Evolutionary conservation across 306 rosid genomes (phyloP), one percentile per base, ranked within the genome.

Genomic region (Cyamopsis tetragonoloba): DNA sequence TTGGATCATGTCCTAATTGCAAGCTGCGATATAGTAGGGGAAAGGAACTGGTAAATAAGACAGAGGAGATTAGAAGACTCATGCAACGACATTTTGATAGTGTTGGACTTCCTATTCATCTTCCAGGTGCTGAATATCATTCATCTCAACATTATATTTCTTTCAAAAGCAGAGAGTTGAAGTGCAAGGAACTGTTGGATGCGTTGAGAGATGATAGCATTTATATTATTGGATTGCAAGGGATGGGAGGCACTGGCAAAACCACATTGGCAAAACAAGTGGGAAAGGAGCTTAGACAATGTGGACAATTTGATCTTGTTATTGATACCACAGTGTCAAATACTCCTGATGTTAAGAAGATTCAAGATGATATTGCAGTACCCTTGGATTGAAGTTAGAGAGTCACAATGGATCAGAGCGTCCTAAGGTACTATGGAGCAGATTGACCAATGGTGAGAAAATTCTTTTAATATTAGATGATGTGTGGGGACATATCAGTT

Each of bases 381-480:
- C 43, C 56, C 0, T 42, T 78, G 23, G 42, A 0, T 39, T 79
- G 4, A 0, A 0, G 10, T 4, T 6, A 0, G 0, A 57, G 0
- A 6, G 32, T 0, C 11, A 2, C 1, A 15, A 0, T 4, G 70
- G 48, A 4, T 22, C 1, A 0, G 71, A 49, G 0, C 27, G 39
- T 1, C 53, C 20, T 0, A 8, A 0, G 14, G 1, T 0, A 1
- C n/a, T 77, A 3, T 19, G 62, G 62, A 4, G 0, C 0, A 63
- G 68, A 55, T 44, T 77, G 27, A 41, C 5, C 3, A 11, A 11
- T 17, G 56, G 28, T 47, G 38, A 37, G 31, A 77, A 46, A n/a
- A 27, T 70, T 10, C 77, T 77, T 44, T 0, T 77, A 5, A 55
- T 77, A 44, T 14, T 77, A 1, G 77, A 77, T 55, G 81, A 77